Conservation (phyloP, 805 yeast genomes). For the Metschnikowia bowlesiae region DNA sequence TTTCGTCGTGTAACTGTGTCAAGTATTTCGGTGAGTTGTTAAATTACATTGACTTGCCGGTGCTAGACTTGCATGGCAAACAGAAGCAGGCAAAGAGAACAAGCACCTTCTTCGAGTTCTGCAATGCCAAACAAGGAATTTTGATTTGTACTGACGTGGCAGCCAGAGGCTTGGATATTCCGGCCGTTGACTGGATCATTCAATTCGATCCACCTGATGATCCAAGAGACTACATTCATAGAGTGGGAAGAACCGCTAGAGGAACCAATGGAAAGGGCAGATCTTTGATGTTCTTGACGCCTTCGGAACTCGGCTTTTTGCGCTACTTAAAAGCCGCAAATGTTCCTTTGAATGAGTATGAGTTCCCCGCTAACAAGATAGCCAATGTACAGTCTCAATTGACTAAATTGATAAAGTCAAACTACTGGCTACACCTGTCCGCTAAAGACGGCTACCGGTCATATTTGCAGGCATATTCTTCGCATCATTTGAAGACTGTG, state of each 20-base stretch:
- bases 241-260: conserved; percentile 99
- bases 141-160: conserved; percentile 97
- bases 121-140: conserved; percentile 94
- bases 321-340: conserved; percentile 94
- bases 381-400: conserved; percentile 95
- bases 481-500: conserved; percentile 93
- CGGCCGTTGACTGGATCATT: conserved; percentile 98
- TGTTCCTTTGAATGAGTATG: conserved; percentile 96
- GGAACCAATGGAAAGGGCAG: conserved; percentile 86
- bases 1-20: conserved; percentile 95
- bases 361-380: conserved; percentile 88
- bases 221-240: conserved; percentile 97
- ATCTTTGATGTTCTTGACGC: conserved; percentile 91
- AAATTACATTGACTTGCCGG: conserved; percentile 96
- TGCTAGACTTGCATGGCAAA: conserved; percentile 92
- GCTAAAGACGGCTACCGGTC: conserved; percentile 98
- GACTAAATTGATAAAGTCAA: conserved; percentile 83
- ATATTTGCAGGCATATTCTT: conserved; percentile 94
- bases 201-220: conserved; percentile 99
- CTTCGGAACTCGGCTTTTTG: conserved; percentile 89
- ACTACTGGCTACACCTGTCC: conserved; percentile 89
- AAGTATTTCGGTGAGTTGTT: conserved; percentile 92
- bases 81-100: conserved; percentile 99
- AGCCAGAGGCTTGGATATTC: conserved; percentile 98
- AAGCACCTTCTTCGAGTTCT: conserved; percentile 95